Percentiles rank a stretch among this genome's conserved stretches.
Evolutionary conservation across 2,329 filamentous ascomycete genomes (phyloP).

Genomic region (Exophiala spinifera): DNA sequence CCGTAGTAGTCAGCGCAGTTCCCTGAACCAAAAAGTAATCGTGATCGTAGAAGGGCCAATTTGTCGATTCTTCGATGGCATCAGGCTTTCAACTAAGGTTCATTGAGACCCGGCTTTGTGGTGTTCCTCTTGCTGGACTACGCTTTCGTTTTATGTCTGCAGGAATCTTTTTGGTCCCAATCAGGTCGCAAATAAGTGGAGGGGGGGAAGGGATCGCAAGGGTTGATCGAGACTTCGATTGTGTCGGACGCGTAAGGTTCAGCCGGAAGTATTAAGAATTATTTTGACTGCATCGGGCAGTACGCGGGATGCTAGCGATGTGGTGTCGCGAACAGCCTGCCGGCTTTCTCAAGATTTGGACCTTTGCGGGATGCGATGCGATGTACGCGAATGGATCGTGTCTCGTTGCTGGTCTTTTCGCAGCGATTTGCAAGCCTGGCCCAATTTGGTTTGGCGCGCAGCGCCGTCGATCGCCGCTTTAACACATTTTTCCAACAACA

Average conservation of each 20-base stretch:
- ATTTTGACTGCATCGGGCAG: too few species aligned
- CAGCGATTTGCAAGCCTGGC: background rate
- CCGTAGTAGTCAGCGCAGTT: background rate
- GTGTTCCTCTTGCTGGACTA: background rate
- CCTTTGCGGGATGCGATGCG: slow-evolving; percentile 2
- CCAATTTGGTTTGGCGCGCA: background rate
- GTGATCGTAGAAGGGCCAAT: background rate
- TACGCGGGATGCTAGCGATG: too few species aligned
- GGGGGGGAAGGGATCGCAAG: background rate
- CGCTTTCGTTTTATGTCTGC: background rate
- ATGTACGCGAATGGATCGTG: slow-evolving; percentile 1
- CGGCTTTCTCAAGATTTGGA: background rate
- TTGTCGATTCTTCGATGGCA: background rate
- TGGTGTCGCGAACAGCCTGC: too few species aligned
- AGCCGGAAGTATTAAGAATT: too few species aligned
- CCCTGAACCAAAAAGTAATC: background rate
- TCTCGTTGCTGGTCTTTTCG: background rate
- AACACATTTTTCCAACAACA: too few species aligned
- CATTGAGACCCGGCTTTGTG: background rate
- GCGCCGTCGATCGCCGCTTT: background rate
- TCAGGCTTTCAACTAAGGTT: background rate
- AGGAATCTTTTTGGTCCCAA: background rate
- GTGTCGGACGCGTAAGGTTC: slow-evolving; percentile 8
- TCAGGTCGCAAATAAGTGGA: background rate
- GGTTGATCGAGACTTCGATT: background rate